A percentile compares a stretch with the other conserved stretches of the same genome.
Evolutionary conservation across 2,329 filamentous ascomycete species (phyloP).

Genomic region (Penicillium psychrosexuale): DNA sequence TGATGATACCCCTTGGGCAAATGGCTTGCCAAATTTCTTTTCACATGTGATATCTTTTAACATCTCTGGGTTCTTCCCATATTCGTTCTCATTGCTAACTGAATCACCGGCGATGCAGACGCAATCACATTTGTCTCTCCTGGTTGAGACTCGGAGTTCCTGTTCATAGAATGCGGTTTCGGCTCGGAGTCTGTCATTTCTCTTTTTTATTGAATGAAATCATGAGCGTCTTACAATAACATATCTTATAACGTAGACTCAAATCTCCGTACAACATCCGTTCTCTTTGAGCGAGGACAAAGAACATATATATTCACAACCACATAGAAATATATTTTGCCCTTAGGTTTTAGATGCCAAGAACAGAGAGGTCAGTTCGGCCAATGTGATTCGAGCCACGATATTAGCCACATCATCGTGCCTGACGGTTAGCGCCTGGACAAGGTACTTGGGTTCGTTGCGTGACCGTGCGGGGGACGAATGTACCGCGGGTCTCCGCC

Average conservation of each 20-base stretch:
- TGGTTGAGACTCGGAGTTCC: constrained; percentile 16
- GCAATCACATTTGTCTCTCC: constrained; percentile 19
- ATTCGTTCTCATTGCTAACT: constrained; percentile 29
- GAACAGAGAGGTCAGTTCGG: background rate
- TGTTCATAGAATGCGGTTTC: constrained; percentile 18
- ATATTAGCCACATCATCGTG: constrained; percentile 7
- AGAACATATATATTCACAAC: background rate
- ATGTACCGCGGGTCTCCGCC: constrained; percentile 15
- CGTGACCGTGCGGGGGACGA: constrained; percentile 5
- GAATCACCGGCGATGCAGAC: constrained; percentile 26
- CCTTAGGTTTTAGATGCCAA: background rate
- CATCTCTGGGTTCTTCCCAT: constrained; percentile 12
- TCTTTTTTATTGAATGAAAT: background rate
- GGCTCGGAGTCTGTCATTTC: constrained; percentile 18
- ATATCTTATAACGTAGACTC: background rate
- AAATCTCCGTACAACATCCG: no score
- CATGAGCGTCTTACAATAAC: background rate
- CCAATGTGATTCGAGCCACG: background rate
- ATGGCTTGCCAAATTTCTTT: constrained; percentile 14
- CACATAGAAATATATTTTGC: background rate
- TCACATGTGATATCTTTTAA: constrained; percentile 10
- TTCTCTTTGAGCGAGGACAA: background rate
- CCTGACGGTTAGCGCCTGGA: constrained; percentile 16
- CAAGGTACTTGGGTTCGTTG: constrained; percentile 1
- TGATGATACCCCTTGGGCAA: constrained; percentile 4